A percentile compares a stretch with the other conserved stretches of the same genome.
Evolutionary conservation across 495 filamentous ascomycete species (phyloP).

Genomic region (Talaromyces adpressus): DNA sequence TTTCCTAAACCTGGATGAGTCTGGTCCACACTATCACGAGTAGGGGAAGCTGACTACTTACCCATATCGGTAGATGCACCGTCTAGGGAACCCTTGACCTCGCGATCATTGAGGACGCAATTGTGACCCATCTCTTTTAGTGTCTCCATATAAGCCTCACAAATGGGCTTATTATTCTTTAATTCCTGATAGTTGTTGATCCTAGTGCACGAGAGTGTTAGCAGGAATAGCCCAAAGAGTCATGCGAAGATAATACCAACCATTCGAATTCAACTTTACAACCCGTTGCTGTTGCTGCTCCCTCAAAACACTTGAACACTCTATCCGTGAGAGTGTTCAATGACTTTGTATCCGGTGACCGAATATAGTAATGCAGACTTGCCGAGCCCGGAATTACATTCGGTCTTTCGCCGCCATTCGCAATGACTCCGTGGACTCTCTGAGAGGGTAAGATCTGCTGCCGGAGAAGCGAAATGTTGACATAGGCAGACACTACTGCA

Average conservation of each 20-base stretch:
- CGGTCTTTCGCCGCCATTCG: conserved; percentile 36
- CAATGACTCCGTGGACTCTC: conserved; percentile 38
- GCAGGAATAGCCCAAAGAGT: not conserved
- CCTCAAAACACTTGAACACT: conserved; percentile 49
- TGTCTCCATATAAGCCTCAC: conserved; percentile 40
- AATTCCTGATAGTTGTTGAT: conserved; percentile 47
- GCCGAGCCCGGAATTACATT: conserved; percentile 51
- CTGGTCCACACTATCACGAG: not conserved
- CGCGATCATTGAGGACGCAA: conserved; percentile 33
- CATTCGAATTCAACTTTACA: conserved; percentile 42
- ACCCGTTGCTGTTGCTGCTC: conserved; percentile 48
- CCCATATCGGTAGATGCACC: conserved; percentile 35
- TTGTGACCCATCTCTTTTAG: conserved; percentile 40
- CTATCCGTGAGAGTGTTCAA: conserved; percentile 40
- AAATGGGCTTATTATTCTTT: conserved; percentile 39
- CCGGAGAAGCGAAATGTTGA: conserved; percentile 50
- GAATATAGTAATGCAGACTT: conserved; percentile 49
- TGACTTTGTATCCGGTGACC: conserved; percentile 34
- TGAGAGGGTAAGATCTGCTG: conserved; percentile 48
- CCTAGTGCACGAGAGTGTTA: conserved; percentile 10
- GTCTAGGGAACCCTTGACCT: conserved; percentile 19
- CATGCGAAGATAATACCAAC: conserved; percentile 11
- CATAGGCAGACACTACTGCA: conserved; percentile 54
- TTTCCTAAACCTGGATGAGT: conserved; percentile 32
- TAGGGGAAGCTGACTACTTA: conserved; percentile 13